Base-by-base conservation (phyloP, 331 rosid species). In the Cydonia oblonga region DNA sequence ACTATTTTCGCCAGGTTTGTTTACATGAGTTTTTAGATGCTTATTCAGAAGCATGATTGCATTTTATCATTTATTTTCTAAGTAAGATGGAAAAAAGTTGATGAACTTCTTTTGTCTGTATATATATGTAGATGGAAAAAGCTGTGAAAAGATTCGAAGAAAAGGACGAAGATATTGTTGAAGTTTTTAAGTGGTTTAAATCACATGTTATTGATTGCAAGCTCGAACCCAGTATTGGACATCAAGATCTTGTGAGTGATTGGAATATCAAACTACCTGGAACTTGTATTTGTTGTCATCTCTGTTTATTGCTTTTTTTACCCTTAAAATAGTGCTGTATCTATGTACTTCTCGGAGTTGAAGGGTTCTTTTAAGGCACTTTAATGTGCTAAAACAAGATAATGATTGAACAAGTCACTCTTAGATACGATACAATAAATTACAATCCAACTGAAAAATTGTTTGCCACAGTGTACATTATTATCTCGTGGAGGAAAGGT, bases 401-500 rank as follows among this genome's bases (percentile, higher is more conserved):
- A 22, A 56, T 44, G 49, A 13, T 79, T 15, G 56, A 69, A 79
- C 35, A 25, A 23, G 40, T 22, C 12, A 11, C 25, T n/a, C 2
- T 74, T 57, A 35, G 59, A 51, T 60, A 25, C 13, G 51, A 61
- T 16, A 24, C 9, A 28, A 9, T 49, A 49, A 49, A 16, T 60
- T 22, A 26, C 44, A 30, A 13, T 30, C 69, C 51, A 56, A 66
- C 63, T 74, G 46, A 40, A 67, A 29, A 35, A 51, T 66, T 60
- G 42, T 68, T 75, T 80, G 51, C 52, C 79, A 86, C 91, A 86
- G 96, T 82, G 86, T 78, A 74, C 84, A 66, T 91, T 95, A 74
- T 85, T 95, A 82, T 91, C 97, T 66, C 86, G 76, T 54, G 98
- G 93, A 69, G 98, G 98, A 79, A 88, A 83, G 87, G 88, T 89